Evolutionary conservation across 2,329 filamentous ascomycete species (phyloP), one percentile per base, ranked within the genome.

Genomic region (Macrophomina pseudophaseolina): DNA sequence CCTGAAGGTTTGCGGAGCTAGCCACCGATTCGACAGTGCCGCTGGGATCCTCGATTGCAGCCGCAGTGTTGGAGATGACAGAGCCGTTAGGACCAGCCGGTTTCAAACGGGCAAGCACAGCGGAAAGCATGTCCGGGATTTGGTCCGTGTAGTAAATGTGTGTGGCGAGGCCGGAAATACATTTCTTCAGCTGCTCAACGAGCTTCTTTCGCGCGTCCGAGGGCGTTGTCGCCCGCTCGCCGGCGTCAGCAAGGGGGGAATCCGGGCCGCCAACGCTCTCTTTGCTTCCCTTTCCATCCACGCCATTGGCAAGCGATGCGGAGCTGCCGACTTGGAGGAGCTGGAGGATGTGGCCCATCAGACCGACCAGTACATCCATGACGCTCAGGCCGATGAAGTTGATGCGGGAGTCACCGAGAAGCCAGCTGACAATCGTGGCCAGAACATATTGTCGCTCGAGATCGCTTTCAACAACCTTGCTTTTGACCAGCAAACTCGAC

Each of bases 141-240:
- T 99, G 95, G 72, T 98, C 94, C 1, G 92, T 92, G 76, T 99
- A 99, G 81, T 99, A 99, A 38, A 97, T 90, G 74, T 99, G 95
- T 0, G 92, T 97, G 2, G 94, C 93, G 33, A 99, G 83, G 75
- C 94, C 88, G n/a, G 93, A 93, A 68, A 97, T 93, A 79, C 92
- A 97, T 71, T 87, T 85, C 75, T 95, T 90, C 16, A 98, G 85
- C 38, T 89, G 87, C 40, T 83, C 78, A 33, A 97, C 81, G 16
- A 97, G 83, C 70, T 89, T 85, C 69, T 85, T 84, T 59, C 89
- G 85, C 16, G 79, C 75, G 2, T 78, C 74, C 2, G 83, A 85
- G 66, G 90, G 85, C 38, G 68, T 72, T 1, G 73, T 69, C 12
- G 59, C 53, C 11, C 66, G 48, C 5, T 69, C 65, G 51, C 49